Base-by-base conservation (phyloP, 306 rosid species). In the Ziziphus jujuba region DNA sequence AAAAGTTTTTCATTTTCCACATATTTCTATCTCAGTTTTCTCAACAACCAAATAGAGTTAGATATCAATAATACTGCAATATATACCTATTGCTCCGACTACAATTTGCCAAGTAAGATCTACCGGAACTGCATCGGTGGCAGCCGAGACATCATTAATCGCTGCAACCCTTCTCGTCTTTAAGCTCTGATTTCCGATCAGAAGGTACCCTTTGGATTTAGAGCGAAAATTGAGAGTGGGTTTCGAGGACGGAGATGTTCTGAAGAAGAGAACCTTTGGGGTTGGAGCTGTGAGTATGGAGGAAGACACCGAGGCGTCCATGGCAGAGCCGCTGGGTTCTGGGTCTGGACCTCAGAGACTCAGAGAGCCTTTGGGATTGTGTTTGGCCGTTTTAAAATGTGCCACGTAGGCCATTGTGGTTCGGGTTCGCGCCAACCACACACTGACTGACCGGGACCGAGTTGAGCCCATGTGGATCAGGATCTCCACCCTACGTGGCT, bases 21-120 rank as follows among this genome's bases (percentile, higher is more conserved):
- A 31, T 23, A 56, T 2, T 8, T 2, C 33, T 21, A 60, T 8
- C 43, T 49, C 24, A 48, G 23, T 58, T 70, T 70, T 48, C 36
- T 57, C 36, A 5, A 34, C 56, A 21, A 7, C 55, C 33, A 50
- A 64, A 70, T 31, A 69, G 14, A 14, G 12, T 28, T 15, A 49
- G 54, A n/a, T 20, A 19, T 16, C 22, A 14, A 8, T 9, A 50
- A 17, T 0, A 50, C 23, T n/a, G 54, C 54, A 49, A 10, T 40
- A 9, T 36, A 38, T 76, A 81, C 89, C 86, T 65, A 72, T 13
- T 21, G 77, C 78, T 15, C 84, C 89, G 2, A 67, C 82, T 22
- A 67, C 61, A 12, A 79, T 79, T 65, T 85, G 75, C 89, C 89
- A 85, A 20, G 87, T 76, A 61, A 81, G 45, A 21, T 61, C 61